Conservation (phyloP, 2,329 filamentous ascomycete species). For the Fusarium verticillioides region DNA sequence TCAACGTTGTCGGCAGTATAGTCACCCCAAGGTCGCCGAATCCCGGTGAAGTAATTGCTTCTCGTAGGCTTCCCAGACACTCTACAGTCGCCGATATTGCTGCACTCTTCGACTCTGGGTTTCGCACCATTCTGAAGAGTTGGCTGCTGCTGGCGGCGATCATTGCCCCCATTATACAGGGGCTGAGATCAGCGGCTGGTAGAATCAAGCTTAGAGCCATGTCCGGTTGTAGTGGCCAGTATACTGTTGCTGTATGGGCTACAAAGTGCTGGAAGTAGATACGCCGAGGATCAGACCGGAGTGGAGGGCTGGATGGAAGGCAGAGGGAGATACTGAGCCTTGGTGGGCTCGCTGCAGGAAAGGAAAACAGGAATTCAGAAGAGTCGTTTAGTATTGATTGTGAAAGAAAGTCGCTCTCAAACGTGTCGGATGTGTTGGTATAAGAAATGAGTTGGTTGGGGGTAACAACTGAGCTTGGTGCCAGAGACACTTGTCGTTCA, state of each 20-base stretch:
- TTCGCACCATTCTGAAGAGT: neutral
- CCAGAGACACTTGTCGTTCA: neutral
- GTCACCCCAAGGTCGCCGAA: neutral
- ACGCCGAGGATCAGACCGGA: neutral
- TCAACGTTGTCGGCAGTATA: conserved; percentile 3
- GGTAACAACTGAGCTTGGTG: accelerated
- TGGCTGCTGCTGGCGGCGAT: conserved; percentile 15
- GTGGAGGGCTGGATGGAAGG: neutral
- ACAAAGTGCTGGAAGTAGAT: conserved; percentile 21
- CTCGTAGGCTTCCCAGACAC: neutral
- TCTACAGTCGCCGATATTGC: conserved; percentile 9
- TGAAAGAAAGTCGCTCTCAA: accelerated
- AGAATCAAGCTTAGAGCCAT: neutral
- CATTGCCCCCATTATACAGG: conserved; percentile 13
- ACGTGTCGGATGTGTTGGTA: neutral
- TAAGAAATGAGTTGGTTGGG: neutral
- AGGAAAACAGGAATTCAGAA: accelerated
- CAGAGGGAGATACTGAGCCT: neutral
- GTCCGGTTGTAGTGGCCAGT: conserved; percentile 9
- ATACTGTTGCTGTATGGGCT: neutral
- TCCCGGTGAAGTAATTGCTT: neutral
- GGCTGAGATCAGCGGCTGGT: conserved; percentile 2
- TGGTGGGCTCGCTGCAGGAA: accelerated
- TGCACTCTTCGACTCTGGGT: neutral
- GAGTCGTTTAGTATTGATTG: accelerated